These are phyloP conservation scores for Penicillium sclerotiorum DNA, from an alignment of 2,329 filamentous ascomycete genomes.

Conservation along the genomic window DNA sequence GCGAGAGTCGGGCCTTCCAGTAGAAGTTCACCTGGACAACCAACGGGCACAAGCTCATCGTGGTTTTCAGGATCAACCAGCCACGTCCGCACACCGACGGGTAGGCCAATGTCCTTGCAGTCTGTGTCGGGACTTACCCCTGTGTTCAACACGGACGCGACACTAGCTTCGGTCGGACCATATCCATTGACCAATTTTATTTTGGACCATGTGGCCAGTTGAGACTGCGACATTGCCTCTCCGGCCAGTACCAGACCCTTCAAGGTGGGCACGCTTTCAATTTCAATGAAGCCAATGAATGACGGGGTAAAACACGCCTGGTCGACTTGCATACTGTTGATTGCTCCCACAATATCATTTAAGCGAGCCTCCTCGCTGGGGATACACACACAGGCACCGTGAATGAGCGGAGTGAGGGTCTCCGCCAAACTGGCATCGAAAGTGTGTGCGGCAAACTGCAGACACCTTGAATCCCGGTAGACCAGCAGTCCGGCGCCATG, in stretches of 20 bases:
- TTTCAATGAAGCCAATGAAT: conserved; percentile 54
- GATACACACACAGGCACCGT: conserved; percentile 63
- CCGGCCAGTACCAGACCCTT: conserved; percentile 48
- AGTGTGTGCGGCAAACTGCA: conserved; percentile 60
- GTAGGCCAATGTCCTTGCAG: conserved; percentile 39
- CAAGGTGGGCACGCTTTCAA: conserved; percentile 47
- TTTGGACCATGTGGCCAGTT: conserved; percentile 41
- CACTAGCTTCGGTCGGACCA: conserved; percentile 47
- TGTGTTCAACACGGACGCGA: conserved; percentile 38
- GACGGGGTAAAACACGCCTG: conserved; percentile 63
- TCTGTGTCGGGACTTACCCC: conserved; percentile 34
- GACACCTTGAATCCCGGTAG: conserved; percentile 55
- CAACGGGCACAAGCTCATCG: conserved; percentile 45
- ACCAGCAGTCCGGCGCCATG: conserved; percentile 57
- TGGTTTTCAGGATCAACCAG: conserved; percentile 45
- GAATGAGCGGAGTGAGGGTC: conserved; percentile 56
- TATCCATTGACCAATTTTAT: conserved; percentile 47
- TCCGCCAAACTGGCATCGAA: conserved; percentile 60
- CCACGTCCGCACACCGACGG: conserved; percentile 41
- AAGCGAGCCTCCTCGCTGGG: conserved; percentile 54
- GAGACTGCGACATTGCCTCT: conserved; percentile 52
- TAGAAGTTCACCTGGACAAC: conserved; percentile 41
- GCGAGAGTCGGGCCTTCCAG: conserved; percentile 59
- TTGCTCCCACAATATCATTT: conserved; percentile 53
- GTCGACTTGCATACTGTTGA: conserved; percentile 57